Base-by-base conservation (phyloP, 306 rosid species). In the Hippophae tibetana region DNA sequence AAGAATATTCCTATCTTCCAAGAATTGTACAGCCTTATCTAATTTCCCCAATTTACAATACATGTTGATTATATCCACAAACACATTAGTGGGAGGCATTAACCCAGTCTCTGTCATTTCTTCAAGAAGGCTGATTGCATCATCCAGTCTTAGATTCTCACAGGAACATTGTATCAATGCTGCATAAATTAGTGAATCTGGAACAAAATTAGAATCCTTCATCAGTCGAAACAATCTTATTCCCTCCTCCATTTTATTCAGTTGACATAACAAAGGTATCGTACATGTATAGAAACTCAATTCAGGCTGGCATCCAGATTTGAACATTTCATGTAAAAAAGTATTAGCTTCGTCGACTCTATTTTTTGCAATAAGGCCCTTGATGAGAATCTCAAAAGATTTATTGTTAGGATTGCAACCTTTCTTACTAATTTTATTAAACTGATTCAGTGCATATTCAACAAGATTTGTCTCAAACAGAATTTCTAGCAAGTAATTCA, bases 361-460 rank as follows among this genome's bases (percentile, higher is more conserved):
- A 67, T 60, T 57, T 58, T 66, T 78, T 3, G 70, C 78, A 31
- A 83, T 18, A 46, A 85, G 78, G 52, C 83, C 81, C 73, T 72
- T 77, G 38, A 87, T 56, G 56, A 85, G 66, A 57, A 85, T 66
- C 82, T 85, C 93, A 76, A 78, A 87, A 27, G 86, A 81, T 75
- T 69, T 81, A 60, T 73, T 63, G 68, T 92, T 81, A 6, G 98
- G 93, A 69, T 56, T 66, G 62, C 95, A 83, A 43, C 95, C 85
- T 70, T 92, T 87, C 75, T 78, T 79, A 47, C 60, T 63, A 84
- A 92, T 85, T 67, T 89, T 92, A 72, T 84, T 76, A 69, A 78
- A 92, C 66, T 92, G 98, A 72, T 80, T 75, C 79, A 92, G 58
- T 70, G 95, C 98, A 48, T 73, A 64, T 44, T 85, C 81, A 65